Evolutionary conservation across 169 alveolate genomes (phyloP).

Genomic region (Cryptosporidium ryanae): DNA sequence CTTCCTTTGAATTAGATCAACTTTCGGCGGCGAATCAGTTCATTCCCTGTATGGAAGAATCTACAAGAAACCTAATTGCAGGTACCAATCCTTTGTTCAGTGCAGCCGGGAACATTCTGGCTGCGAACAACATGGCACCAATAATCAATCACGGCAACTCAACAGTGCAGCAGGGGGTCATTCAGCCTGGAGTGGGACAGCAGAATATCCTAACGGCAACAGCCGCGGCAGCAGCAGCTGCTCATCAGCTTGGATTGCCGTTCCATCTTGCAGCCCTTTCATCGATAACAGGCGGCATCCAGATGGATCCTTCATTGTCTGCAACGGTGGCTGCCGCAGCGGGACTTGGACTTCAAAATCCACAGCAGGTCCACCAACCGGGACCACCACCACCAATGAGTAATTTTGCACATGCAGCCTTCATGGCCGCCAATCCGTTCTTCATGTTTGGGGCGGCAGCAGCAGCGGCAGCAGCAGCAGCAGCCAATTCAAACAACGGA

Average conservation of each 20-base stretch:
- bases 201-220: constrained; percentile 19
- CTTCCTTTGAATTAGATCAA: constrained; percentile 44
- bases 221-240: constrained; percentile 63
- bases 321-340: constrained; percentile 68
- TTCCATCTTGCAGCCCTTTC: constrained; percentile 71
- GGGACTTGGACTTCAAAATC: constrained; percentile 28
- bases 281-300: constrained; percentile 55
- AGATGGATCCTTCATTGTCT: constrained; percentile 47
- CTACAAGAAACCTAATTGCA: constrained; percentile 26
- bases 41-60: constrained; percentile 61
- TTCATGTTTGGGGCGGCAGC: constrained; percentile 74
- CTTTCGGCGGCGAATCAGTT: constrained; percentile 20
- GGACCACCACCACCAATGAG: constrained; percentile 16
- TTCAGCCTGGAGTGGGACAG: constrained; percentile 38
- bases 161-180: constrained; percentile 6
- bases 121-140: constrained; percentile 14
- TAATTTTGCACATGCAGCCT: constrained; percentile 43
- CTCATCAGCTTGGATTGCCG: constrained; percentile 71
- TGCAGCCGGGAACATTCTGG: constrained; percentile 40
- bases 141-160: constrained; percentile 27
- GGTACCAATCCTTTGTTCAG: constrained; percentile 33
- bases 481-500: constrained; percentile 28
- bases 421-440: constrained; percentile 67
- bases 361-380: constrained; percentile 28
- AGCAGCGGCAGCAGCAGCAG: constrained; percentile 65